Evolutionary conservation across 169 alveolate species (phyloP).

Genomic region (Blepharisma undulans): DNA sequence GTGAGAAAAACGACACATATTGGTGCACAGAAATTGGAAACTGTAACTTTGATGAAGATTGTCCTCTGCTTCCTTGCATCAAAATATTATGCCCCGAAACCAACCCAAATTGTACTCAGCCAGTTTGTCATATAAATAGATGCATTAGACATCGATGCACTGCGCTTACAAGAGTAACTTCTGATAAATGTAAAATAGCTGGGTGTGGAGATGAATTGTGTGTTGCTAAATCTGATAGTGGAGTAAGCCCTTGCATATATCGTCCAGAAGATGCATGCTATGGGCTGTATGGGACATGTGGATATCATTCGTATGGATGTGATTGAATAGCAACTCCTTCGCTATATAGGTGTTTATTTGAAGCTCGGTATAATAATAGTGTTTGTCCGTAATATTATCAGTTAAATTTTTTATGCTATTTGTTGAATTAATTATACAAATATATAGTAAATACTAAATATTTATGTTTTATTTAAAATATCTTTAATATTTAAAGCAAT

Average conservation of each 20-base stretch:
- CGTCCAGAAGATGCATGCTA: neutral
- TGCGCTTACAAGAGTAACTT: neutral
- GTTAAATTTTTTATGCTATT: no score
- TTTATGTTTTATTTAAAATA: no score
- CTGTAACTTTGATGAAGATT: neutral
- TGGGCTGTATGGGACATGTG: neutral
- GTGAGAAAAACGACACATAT: neutral
- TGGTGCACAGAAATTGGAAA: neutral
- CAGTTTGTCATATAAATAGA: neutral
- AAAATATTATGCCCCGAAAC: neutral
- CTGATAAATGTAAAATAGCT: neutral
- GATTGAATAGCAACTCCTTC: neutral
- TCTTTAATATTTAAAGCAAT: no score
- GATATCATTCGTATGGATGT: neutral
- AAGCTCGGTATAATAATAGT: neutral
- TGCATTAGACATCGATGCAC: neutral
- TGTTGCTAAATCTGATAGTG: neutral
- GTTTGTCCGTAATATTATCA: neutral
- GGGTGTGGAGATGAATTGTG: neutral
- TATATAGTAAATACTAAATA: no score
- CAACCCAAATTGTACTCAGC: neutral
- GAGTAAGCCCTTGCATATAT: neutral
- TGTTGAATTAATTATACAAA: neutral
- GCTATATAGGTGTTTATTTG: neutral
- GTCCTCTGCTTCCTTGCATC: neutral